Conservation (phyloP, 805 yeast genomes). For the fission yeast (Schizosaccharomyces pombe) region DNA sequence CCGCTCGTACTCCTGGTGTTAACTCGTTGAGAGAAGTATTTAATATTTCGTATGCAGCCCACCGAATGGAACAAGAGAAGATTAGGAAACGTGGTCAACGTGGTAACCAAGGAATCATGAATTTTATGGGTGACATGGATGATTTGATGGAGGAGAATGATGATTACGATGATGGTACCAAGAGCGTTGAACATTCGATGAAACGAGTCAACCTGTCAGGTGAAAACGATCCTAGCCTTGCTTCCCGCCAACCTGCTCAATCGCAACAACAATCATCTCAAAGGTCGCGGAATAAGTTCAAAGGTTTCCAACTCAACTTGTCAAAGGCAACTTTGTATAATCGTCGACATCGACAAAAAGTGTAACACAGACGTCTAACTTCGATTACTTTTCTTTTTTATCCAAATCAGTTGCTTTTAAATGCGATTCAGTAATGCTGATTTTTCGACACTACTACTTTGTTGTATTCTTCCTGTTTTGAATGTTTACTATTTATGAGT, state of each 20-base stretch:
- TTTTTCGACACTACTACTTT: no score
- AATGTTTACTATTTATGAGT: no score
- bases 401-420: no score
- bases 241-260: not conserved
- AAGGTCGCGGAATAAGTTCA: not conserved
- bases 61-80: conserved; percentile 48
- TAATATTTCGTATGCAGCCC: conserved; percentile 67
- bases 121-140: not conserved
- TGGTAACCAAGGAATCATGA: not conserved
- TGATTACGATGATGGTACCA: not conserved
- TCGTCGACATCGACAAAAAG: not conserved
- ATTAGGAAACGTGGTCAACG: conserved; percentile 13
- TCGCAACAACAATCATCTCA: not conserved
- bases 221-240: not conserved
- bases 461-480: no score
- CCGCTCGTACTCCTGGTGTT: conserved; percentile 28
- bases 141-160: not conserved
- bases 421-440: no score
- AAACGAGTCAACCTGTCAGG: not conserved
- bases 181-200: not conserved
- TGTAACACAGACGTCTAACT: no score
- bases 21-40: conserved; percentile 68
- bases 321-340: not conserved
- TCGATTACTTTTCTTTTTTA: no score
- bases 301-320: not conserved